Evolutionary conservation across 768 basidiomycete species (phyloP), one percentile per base, ranked within the genome.

Genomic region (Tulasnella sp.): DNA sequence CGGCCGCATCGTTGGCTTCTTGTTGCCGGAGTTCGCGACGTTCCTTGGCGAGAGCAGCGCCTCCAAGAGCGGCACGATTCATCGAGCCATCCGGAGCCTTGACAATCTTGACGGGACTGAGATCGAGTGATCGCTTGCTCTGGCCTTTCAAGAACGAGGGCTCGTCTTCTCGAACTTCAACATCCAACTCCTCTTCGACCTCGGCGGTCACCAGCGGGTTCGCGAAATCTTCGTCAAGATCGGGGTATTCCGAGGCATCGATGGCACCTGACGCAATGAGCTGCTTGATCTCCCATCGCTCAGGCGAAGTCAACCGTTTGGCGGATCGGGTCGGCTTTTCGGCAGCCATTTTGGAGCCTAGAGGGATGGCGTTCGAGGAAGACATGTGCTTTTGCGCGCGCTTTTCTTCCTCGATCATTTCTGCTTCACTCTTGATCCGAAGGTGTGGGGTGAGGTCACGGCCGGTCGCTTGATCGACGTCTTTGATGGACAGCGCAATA

Each of bases 221-320:
- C 69, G 80, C 85, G 78, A 90, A 87, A 73, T 94, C 92, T 76
- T 95, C 94, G 75, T 95, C 92, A 67, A 97, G 83, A 36, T 96
- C 92, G 2, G 94, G 95, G 77, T 95, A 96, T 79, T 98, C 97
- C 4, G 95, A 90, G 12, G 95, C 90, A 75, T 89, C 89, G 70
- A 98, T 86, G 17, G 89, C 92, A 52, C 97, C 97, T 35, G 95
- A 97, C 0, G 97, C 92, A 70, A 98, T 97, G 72, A 99, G 87
- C 79, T 98, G 97, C 80, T 98, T 98, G 81, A 99, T 95, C 82
- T 99, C 97, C 95, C 97, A 99, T 35, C 97, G 88, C 80, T 99
- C 97, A 1, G 97, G 97, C 7, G 92, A 95, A 0, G 95, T 95
- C 72, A 98, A 82, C 17, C 96, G 87, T 78, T 94, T 95, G 0